Base-by-base conservation (phyloP, 139 green algal genomes). In the Chlamydomonas sp. region DNA sequence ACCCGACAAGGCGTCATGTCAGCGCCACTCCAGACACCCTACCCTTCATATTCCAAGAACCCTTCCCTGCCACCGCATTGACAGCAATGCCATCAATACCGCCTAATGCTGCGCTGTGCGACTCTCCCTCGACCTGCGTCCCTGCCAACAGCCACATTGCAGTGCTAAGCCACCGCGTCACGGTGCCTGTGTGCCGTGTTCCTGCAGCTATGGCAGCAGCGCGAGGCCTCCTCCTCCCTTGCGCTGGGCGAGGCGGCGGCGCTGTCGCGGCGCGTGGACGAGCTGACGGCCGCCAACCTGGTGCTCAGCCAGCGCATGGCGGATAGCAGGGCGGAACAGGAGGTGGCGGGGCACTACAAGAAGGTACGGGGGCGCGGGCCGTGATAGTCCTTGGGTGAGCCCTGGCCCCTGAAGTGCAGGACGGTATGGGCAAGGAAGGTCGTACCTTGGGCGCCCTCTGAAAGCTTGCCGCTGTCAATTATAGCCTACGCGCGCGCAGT, bases 301-400 rank as follows among this genome's bases (percentile, higher is more conserved):
- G 83, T 81, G 16, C 88, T 96, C 61, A 76, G 87, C n/a, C 90
- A 93, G 58, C 90, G 85, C 64, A 86, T 96, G 79, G 69, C 86
- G 8, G 94, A 95, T 61, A 81, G 72, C 49, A 60, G 85, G 2
- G 59, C 78, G 18, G 92, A 96, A 84, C 80, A 83, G 14, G 88
- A 84, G 7, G 86, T 93, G 88, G 69, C 93, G 78, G 84, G 88
- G 20, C 90, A 93, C 57, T 93, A 94, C 84, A 93, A 93, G 78
- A 87, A 93, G 93, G 93, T 93, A 49, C n/a, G 84, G 31, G 80
- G 57, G 31, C 14, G 49, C 4, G 84, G 58, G 63, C 7, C 8
- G 4, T 63, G 12, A 20, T 67, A 57, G 58, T 83, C 31, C 71
- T 18, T 59, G 79, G 69, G 57, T 12, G 12, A 3, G 5, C 77